phyloP scores from a whole-genome alignment of 1,284 basidiomycete species.

The Tylopilus sp. region DNA sequence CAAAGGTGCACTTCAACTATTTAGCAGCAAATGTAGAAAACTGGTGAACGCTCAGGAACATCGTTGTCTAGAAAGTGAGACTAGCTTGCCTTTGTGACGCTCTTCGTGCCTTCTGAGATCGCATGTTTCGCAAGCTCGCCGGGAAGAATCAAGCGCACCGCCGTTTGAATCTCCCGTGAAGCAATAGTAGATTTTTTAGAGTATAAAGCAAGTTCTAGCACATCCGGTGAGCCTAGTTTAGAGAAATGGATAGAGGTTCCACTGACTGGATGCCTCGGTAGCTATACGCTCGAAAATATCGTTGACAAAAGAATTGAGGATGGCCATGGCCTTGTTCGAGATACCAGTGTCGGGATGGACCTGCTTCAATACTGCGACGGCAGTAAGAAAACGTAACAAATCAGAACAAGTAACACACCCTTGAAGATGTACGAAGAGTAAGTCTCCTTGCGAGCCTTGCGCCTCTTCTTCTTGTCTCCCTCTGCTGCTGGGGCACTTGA shows the following conservation, averaged over 20 bases:
- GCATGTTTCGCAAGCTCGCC: conserved; percentile 65
- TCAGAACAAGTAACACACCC: conserved; percentile 47
- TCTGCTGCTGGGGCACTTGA: conserved; percentile 50
- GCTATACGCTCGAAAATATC: conserved; percentile 79
- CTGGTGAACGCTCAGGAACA: conserved; percentile 13
- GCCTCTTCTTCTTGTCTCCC: conserved; percentile 86
- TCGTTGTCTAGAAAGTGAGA: conserved; percentile 8
- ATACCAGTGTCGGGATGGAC: conserved; percentile 82
- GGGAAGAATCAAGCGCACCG: conserved; percentile 75
- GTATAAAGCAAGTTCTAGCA: conserved; percentile 67
- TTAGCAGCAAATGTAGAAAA: conserved; percentile 45
- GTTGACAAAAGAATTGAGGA: conserved; percentile 73
- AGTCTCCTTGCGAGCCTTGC: conserved; percentile 86
- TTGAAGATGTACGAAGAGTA: conserved; percentile 96
- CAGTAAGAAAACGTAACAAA: conserved; percentile 32
- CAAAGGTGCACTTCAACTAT: conserved; percentile 17
- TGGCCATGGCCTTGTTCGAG: conserved; percentile 79
- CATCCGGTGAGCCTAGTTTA: neutral
- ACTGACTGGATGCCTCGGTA: conserved; percentile 63
- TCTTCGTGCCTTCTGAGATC: conserved; percentile 78
- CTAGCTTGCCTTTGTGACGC: conserved; percentile 38
- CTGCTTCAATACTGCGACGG: conserved; percentile 59
- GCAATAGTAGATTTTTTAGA: conserved; percentile 82
- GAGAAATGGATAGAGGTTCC: neutral
- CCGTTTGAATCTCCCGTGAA: conserved; percentile 78